These are phyloP conservation scores for Wickerhamiella spandovensis DNA, from an alignment of 805 yeast species.

Conservation along the genomic window DNA sequence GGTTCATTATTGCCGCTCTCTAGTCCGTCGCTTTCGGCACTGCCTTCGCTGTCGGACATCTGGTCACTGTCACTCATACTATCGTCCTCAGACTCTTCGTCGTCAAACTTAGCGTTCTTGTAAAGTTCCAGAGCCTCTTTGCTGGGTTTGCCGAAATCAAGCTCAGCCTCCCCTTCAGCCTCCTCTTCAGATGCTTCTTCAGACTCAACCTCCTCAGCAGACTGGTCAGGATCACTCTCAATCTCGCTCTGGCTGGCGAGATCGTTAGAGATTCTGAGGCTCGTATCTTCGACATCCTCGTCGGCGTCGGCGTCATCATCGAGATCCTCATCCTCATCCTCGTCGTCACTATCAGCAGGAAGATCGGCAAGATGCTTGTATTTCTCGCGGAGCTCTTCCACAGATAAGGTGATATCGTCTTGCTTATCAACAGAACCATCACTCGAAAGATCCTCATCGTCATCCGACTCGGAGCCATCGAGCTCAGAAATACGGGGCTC, in stretches of 20 bases:
- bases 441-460: conserved; percentile 25
- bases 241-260: not conserved
- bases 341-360: conserved; percentile 2
- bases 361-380: conserved; percentile 32
- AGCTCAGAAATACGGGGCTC: conserved; percentile 22
- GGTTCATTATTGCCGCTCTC: not conserved
- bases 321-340: conserved; percentile 7
- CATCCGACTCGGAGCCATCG: conserved; percentile 17
- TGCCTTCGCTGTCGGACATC: not conserved
- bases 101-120: conserved; percentile 3
- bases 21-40: conserved; percentile 1
- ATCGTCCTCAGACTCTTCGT: conserved; percentile 19
- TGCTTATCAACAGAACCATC: conserved; percentile 20
- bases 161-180: no score
- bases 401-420: conserved; percentile 38
- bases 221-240: not conserved
- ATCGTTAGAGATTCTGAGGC: no score
- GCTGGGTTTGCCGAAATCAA: conserved; percentile 7
- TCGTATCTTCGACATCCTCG: conserved; percentile 23
- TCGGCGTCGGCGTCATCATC: conserved; percentile 17
- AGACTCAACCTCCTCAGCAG: not conserved
- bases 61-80: conserved; percentile 14
- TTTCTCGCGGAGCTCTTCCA: conserved; percentile 44
- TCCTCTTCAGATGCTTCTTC: not conserved
- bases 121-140: conserved; percentile 8